phyloP scores from a whole-genome alignment of 305 asterid species.

The Solanum chacoense region DNA sequence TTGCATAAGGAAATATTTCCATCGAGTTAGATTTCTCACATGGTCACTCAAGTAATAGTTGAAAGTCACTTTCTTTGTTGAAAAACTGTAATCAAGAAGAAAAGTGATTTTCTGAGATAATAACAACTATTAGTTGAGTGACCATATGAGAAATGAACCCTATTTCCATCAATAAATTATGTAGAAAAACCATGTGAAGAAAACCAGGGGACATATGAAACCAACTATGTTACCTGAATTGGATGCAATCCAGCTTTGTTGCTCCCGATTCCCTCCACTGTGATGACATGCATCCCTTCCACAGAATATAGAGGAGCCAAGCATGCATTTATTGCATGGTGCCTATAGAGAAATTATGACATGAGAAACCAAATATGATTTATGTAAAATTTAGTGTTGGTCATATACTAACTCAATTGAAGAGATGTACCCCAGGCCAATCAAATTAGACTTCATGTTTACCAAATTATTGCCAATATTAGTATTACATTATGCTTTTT shows the following conservation, averaged over 20 bases:
- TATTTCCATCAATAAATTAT: background rate
- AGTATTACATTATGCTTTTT: background rate
- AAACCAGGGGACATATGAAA: background rate
- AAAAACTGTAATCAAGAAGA: background rate
- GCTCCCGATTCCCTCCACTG: slow-evolving; percentile 90
- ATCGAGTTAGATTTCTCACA: background rate
- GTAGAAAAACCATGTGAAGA: background rate
- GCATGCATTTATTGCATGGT: slow-evolving; percentile 81
- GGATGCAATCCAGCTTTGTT: slow-evolving; percentile 77
- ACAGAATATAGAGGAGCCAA: slow-evolving; percentile 94
- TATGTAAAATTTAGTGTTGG: background rate
- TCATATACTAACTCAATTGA: background rate
- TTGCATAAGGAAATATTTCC: background rate
- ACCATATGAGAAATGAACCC: background rate
- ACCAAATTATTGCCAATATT: background rate
- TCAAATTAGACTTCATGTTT: background rate
- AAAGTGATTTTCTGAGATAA: background rate
- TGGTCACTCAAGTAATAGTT: background rate
- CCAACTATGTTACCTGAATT: slow-evolving; percentile 46
- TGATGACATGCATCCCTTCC: slow-evolving; percentile 95
- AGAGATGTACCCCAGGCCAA: background rate
- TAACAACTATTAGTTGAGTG: background rate
- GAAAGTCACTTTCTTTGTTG: background rate
- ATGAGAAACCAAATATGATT: background rate
- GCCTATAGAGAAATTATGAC: slow-evolving; percentile 34